Percentiles rank a stretch among this genome's conserved stretches.
These are phyloP conservation scores for Aureobasidium sp. DNA, from an alignment of 2,329 filamentous ascomycete genomes.

Conservation along the genomic window DNA sequence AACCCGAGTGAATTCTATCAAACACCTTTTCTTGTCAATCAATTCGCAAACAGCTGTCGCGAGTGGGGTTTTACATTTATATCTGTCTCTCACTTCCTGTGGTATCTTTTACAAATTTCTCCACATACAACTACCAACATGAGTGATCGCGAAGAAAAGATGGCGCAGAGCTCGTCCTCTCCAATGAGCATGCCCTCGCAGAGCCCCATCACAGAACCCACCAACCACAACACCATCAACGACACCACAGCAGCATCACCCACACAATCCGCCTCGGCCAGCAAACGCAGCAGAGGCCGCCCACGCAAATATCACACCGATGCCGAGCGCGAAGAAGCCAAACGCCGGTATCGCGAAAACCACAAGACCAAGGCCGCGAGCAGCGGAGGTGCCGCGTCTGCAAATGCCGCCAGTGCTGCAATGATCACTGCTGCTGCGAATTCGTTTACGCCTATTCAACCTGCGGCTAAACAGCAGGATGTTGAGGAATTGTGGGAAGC, in stretches of 20 bases:
- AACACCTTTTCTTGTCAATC: neutral
- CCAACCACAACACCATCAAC: neutral
- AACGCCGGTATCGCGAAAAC: constrained; percentile 12
- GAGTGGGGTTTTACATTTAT: neutral
- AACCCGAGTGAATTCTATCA: neutral
- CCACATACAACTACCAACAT: neutral
- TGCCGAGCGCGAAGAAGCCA: constrained; percentile 12
- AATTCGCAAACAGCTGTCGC: neutral
- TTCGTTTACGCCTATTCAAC: neutral
- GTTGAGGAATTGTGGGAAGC: constrained; percentile 6
- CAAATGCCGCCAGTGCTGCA: too few species aligned
- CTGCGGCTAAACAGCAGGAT: neutral
- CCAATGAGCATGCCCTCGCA: neutral
- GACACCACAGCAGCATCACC: neutral
- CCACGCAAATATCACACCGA: constrained; percentile 10
- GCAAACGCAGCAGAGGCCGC: constrained; percentile 8
- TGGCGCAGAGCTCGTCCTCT: neutral
- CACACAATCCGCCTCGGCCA: neutral
- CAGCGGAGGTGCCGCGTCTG: neutral
- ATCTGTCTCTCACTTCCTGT: neutral
- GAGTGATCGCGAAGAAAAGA: neutral
- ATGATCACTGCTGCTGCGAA: neutral
- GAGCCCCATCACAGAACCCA: neutral
- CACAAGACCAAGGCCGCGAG: constrained; percentile 11
- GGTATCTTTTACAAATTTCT: neutral